These are phyloP conservation scores for Ambrosiella beaveri DNA, from an alignment of 2,329 filamentous ascomycete species.

Conservation along the genomic window DNA sequence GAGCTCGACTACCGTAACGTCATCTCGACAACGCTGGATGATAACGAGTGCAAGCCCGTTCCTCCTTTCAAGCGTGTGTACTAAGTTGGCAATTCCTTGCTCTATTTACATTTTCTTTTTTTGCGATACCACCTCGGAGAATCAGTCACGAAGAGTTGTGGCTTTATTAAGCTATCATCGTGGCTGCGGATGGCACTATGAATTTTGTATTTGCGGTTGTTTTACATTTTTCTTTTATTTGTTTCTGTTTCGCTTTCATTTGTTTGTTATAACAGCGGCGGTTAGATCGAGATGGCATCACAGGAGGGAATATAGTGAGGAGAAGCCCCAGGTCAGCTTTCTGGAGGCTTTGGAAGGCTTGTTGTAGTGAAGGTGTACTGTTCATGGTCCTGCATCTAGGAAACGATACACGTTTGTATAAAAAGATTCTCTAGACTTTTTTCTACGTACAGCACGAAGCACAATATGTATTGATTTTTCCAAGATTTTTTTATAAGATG, in stretches of 20 bases:
- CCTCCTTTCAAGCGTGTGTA: constrained; percentile 93
- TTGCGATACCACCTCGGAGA: neutral
- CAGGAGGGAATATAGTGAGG: neutral
- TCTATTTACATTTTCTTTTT: neutral
- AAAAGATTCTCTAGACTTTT: constrained; percentile 9
- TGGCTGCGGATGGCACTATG: neutral
- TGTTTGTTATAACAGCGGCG: constrained; percentile 10
- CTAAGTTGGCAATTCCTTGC: constrained; percentile 29
- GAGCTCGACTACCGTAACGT: constrained; percentile 78
- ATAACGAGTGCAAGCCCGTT: constrained; percentile 89
- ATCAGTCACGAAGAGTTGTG: neutral
- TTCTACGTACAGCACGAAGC: constrained; percentile 2
- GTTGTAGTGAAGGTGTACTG: neutral
- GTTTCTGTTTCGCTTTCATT: constrained; percentile 2
- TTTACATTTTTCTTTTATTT: neutral
- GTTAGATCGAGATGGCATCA: neutral
- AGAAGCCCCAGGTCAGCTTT: neutral
- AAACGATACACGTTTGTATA: neutral
- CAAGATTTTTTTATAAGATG: neutral
- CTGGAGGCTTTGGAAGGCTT: neutral
- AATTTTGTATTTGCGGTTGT: constrained; percentile 5
- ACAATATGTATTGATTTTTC: neutral
- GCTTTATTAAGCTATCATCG: neutral
- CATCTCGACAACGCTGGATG: constrained; percentile 68
- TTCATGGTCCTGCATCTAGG: neutral